Conservation (phyloP, 1,139 yeast species). For the Maudiozyma humilis region DNA sequence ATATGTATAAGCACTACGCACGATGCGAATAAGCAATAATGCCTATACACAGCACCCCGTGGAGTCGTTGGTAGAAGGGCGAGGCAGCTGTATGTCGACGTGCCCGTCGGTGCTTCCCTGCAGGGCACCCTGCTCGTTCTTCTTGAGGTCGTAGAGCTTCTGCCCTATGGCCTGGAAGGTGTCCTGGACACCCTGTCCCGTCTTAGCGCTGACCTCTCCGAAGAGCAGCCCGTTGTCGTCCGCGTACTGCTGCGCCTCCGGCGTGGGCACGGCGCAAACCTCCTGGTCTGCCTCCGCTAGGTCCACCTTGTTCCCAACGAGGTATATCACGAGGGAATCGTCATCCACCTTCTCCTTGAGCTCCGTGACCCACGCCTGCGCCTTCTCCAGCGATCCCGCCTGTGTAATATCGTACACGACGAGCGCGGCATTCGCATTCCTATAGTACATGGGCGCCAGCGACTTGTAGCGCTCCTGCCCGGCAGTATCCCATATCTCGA, state of each 20-base stretch:
- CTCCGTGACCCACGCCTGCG: conserved; percentile 94
- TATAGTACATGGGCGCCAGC: conserved; percentile 77
- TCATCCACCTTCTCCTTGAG: conserved; percentile 77
- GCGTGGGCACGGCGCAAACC: conserved; percentile 47
- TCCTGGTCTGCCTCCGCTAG: conserved; percentile 37
- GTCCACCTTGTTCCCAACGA: conserved; percentile 80
- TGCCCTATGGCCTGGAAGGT: conserved; percentile 79
- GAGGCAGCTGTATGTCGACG: conserved; percentile 36
- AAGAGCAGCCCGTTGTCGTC: conserved; percentile 70
- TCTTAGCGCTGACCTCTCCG: conserved; percentile 91
- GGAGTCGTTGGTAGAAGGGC: conserved; percentile 42
- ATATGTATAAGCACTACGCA: too few species aligned
- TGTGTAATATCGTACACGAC: conserved; percentile 71
- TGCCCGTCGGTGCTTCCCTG: conserved; percentile 12
- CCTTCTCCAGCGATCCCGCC: conserved; percentile 67
- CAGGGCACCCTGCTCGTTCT: conserved; percentile 19
- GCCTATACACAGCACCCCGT: conserved; percentile 33
- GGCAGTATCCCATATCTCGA: conserved; percentile 86
- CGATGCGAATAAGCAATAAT: too few species aligned
- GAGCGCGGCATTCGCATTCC: conserved; percentile 77
- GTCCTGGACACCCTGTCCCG: conserved; percentile 73
- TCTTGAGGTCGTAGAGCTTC: conserved; percentile 36
- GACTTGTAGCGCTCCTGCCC: conserved; percentile 81
- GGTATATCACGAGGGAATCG: conserved; percentile 69
- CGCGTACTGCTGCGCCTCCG: conserved; percentile 52